A percentile compares a stretch with the other conserved stretches of the same genome.
These are phyloP conservation scores for Xylaria sp. DNA, from an alignment of 2,329 filamentous ascomycete species.

Conservation along the genomic window DNA sequence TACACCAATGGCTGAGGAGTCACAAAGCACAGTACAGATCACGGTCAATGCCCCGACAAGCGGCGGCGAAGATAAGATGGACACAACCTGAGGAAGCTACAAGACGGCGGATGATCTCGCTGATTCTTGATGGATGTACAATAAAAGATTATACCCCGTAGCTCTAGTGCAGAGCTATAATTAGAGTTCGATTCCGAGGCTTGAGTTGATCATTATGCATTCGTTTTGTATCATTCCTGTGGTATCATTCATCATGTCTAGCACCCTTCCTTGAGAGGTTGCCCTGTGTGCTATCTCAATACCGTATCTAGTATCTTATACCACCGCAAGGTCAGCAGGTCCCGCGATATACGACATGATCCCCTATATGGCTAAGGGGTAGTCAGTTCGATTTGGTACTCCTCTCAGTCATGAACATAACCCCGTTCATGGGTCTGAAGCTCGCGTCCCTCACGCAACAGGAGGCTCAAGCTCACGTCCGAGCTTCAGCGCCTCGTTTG, in stretches of 20 bases:
- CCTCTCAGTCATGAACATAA: background rate
- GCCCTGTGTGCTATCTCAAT: background rate
- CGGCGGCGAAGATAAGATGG: constrained; percentile 67
- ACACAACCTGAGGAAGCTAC: constrained; percentile 52
- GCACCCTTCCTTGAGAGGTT: background rate
- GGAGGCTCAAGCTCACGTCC: constrained; percentile 50
- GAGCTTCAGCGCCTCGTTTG: constrained; percentile 58
- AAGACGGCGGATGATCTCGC: background rate
- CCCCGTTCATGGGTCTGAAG: background rate
- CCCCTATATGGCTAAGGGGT: background rate
- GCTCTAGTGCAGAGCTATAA: constrained; percentile 20
- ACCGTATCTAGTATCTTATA: background rate
- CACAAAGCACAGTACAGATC: constrained; percentile 49
- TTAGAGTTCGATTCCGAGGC: background rate
- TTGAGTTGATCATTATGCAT: constrained; percentile 3
- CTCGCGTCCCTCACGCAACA: constrained; percentile 25
- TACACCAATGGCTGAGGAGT: constrained; percentile 42
- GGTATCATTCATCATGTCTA: constrained; percentile 26
- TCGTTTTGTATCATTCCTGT: constrained; percentile 9
- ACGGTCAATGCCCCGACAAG: constrained; percentile 56
- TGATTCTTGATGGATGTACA: constrained; percentile 11
- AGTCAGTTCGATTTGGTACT: background rate
- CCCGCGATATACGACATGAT: too few species aligned
- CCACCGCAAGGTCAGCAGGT: background rate
- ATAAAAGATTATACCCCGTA: constrained; percentile 37